These are phyloP conservation scores for grape (Vitis vinifera) DNA, from an alignment of 164 flowering plant genomes.

Conservation along the genomic window ASM3070453v1 NC_081815.1:1793001-1793500, in stretches of 20 bases:
- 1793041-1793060: conserved; percentile 24
- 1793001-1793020: conserved; percentile 20
- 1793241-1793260: background rate
- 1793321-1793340: conserved; percentile 41
- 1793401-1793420: conserved; percentile 51
- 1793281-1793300: conserved; percentile 37
- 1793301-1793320: conserved; percentile 27
- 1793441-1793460: conserved; percentile 44
- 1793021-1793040: conserved; percentile 13
- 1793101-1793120: too few species aligned
- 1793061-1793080: background rate
- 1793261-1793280: conserved; percentile 12
- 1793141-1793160: too few species aligned
- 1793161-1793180: too few species aligned
- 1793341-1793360: conserved; percentile 19
- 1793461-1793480: conserved; percentile 29
- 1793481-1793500: conserved; percentile 27
- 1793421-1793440: conserved; percentile 52
- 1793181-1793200: too few species aligned
- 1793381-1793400: conserved; percentile 40
- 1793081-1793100: background rate
- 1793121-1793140: too few species aligned
- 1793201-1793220: too few species aligned
- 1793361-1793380: conserved; percentile 45
- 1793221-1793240: background rate